Percentiles rank a stretch among this genome's conserved stretches.
These are phyloP conservation scores for Entelexis sorbosivorans DNA, from an alignment of 1,139 yeast species.

Conservation along the genomic window DNA sequence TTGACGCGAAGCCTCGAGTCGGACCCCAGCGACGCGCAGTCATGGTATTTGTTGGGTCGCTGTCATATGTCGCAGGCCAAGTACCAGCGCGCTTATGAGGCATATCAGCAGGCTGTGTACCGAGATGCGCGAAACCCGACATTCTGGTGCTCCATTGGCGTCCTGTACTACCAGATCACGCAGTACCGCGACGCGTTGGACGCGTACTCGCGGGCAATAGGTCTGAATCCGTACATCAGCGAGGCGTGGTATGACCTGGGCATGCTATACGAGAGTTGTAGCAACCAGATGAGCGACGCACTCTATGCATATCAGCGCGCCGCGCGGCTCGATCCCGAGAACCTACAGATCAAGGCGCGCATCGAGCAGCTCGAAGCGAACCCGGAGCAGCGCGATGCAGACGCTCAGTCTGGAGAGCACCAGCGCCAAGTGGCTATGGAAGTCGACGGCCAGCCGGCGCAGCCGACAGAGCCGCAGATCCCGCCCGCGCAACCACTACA, in stretches of 20 bases:
- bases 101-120: conserved; percentile 97
- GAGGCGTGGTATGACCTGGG: conserved; percentile 99
- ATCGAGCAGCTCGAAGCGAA: conserved; percentile 56
- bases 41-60: conserved; percentile 93
- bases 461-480: conserved; percentile 39
- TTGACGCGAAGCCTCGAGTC: conserved; percentile 79
- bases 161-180: conserved; percentile 84
- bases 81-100: conserved; percentile 92
- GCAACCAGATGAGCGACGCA: conserved; percentile 89
- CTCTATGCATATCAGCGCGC: conserved; percentile 95
- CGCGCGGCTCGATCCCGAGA: conserved; percentile 85
- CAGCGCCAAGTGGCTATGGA: not conserved
- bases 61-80: conserved; percentile 95
- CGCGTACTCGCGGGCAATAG: conserved; percentile 91
- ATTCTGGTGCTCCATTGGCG: conserved; percentile 98
- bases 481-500: conserved; percentile 3
- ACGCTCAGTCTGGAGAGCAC: not conserved
- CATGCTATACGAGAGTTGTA: conserved; percentile 90
- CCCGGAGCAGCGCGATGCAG: conserved; percentile 6
- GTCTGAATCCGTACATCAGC: conserved; percentile 87
- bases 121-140: conserved; percentile 94
- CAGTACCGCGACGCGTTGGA: conserved; percentile 95
- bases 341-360: conserved; percentile 87
- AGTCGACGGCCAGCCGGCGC: conserved; percentile 22
- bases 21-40: conserved; percentile 83